A percentile compares a stretch with the other conserved stretches of the same genome.
These are phyloP conservation scores for Pyrenophora graminea DNA, from an alignment of 2,329 filamentous ascomycete genomes.

Conservation along the genomic window DNA sequence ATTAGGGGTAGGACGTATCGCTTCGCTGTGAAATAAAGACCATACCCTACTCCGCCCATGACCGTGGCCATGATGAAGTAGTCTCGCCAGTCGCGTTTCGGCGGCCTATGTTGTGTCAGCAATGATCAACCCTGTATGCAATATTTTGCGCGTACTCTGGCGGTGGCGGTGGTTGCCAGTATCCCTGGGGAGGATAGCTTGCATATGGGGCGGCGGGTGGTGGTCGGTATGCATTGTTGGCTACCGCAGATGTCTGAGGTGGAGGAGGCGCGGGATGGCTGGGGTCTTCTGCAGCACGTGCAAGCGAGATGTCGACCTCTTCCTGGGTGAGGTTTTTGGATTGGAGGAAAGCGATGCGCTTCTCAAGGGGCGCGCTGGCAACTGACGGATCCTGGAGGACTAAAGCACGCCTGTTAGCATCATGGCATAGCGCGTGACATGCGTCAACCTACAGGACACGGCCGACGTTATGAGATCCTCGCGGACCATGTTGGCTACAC, in stretches of 20 bases:
- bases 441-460: slow-evolving; percentile 55
- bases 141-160: slow-evolving; percentile 52
- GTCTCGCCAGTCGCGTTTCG: slow-evolving; percentile 91
- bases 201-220: slow-evolving; percentile 55
- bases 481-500: slow-evolving; percentile 73
- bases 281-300: slow-evolving; percentile 67
- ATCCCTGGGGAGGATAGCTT: slow-evolving; percentile 57
- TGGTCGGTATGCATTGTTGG: slow-evolving; percentile 52
- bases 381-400: slow-evolving; percentile 95
- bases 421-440: slow-evolving; percentile 4
- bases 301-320: slow-evolving; percentile 84
- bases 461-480: slow-evolving; percentile 90
- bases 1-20: slow-evolving; percentile 91
- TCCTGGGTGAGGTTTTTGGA: slow-evolving; percentile 97
- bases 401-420: slow-evolving; percentile 46
- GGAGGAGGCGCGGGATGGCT: slow-evolving; percentile 53
- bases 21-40: slow-evolving; percentile 81
- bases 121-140: not conserved
- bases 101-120: slow-evolving; percentile 50
- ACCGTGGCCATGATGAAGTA: slow-evolving; percentile 99
- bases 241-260: slow-evolving; percentile 47
- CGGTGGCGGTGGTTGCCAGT: slow-evolving; percentile 58
- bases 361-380: slow-evolving; percentile 85
- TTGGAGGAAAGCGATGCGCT: slow-evolving; percentile 87
- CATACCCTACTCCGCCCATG: slow-evolving; percentile 85